Conservation (phyloP, 208 protist genomes). For the Leishmania major region DNA sequence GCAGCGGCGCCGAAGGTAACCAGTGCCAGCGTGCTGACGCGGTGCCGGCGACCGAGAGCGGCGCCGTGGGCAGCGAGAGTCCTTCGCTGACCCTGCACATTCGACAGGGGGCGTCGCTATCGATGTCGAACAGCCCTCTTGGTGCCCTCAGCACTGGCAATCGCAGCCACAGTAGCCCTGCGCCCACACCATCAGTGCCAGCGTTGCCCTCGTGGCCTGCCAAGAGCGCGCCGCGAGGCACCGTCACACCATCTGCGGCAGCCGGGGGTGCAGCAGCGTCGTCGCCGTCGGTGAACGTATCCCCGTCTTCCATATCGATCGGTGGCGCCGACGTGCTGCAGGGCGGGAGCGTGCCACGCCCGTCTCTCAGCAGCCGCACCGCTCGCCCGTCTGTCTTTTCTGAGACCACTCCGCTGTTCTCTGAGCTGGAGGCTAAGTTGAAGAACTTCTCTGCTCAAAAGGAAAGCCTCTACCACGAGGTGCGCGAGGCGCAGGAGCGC, state of each 20-base stretch:
- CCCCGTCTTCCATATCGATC: background rate
- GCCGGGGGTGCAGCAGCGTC: background rate
- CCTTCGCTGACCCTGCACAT: background rate
- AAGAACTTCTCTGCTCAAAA: slow-evolving; percentile 64
- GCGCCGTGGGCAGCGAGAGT: background rate
- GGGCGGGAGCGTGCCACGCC: slow-evolving; percentile 11
- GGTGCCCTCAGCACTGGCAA: background rate
- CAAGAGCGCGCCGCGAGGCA: slow-evolving; percentile 10
- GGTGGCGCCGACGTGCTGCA: background rate
- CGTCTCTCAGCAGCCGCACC: slow-evolving; percentile 18
- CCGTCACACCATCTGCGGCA: slow-evolving; percentile 13
- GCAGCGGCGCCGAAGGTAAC: background rate
- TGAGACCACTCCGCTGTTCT: slow-evolving; percentile 39
- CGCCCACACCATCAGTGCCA: background rate
- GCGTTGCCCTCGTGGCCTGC: background rate
- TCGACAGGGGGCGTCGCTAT: background rate
- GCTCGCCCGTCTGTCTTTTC: slow-evolving; percentile 35
- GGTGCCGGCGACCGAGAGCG: background rate
- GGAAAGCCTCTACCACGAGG: slow-evolving; percentile 65
- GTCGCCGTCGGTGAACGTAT: background rate
- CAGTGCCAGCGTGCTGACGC: background rate
- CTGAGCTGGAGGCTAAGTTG: slow-evolving; percentile 56
- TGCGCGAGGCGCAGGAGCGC: slow-evolving; percentile 72
- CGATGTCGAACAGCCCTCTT: background rate
- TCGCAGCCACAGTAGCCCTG: background rate